These are phyloP conservation scores for Fusarium xyrophilum DNA, from an alignment of 2,329 filamentous ascomycete species.

Conservation along the genomic window DNA sequence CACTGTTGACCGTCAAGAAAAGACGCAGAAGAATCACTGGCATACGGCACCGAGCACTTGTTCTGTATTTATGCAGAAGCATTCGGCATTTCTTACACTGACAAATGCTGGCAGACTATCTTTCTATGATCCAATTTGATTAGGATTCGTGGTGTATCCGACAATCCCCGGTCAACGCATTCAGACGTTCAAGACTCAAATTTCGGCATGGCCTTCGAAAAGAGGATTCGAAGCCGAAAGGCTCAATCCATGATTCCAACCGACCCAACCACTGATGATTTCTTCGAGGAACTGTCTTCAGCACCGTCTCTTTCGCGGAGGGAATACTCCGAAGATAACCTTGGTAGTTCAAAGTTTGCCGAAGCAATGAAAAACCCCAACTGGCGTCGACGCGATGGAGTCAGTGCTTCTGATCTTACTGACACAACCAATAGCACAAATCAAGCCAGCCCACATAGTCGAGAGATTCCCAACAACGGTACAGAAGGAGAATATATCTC, in stretches of 20 bases:
- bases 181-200: neutral
- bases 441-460: neutral
- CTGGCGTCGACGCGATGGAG: slow-evolving; percentile 43
- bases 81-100: neutral
- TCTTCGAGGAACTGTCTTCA: slow-evolving; percentile 19
- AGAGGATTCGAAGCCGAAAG: slow-evolving; percentile 5
- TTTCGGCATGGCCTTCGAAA: slow-evolving; percentile 18
- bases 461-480: neutral
- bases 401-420: slow-evolving; percentile 4
- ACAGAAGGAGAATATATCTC: neutral
- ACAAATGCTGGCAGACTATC: neutral
- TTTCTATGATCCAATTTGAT: neutral
- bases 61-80: neutral
- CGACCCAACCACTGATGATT: slow-evolving; percentile 12
- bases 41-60: neutral
- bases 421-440: slow-evolving; percentile 5
- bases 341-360: slow-evolving; percentile 33
- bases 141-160: neutral
- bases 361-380: slow-evolving; percentile 48
- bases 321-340: slow-evolving; percentile 32
- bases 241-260: slow-evolving; percentile 1
- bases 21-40: neutral
- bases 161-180: neutral
- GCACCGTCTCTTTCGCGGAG: neutral
- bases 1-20: neutral